phyloP scores from a whole-genome alignment of 1,139 yeast species.

The Blastobotrys arbuscula region DNA sequence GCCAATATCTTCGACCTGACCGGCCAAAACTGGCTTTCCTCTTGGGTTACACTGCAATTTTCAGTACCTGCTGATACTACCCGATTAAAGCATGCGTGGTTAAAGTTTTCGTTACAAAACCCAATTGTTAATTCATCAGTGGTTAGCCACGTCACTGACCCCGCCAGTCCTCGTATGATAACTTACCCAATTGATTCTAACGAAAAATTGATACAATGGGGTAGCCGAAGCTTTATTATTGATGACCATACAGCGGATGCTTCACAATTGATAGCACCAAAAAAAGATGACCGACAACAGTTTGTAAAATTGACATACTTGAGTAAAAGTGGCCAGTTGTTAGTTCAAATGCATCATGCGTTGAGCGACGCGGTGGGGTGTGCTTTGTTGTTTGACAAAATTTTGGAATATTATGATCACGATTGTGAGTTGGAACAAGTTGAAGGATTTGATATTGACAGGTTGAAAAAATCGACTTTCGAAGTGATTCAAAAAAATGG shows the following conservation, averaged over 20 bases:
- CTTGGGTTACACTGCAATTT: too few relatives aligned
- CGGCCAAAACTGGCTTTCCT: too few relatives aligned
- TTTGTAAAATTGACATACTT: neutral
- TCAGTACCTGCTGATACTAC: too few relatives aligned
- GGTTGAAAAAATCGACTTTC: neutral
- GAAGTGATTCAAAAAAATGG: neutral
- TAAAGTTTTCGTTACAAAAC: neutral
- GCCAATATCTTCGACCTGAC: too few relatives aligned
- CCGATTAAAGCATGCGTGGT: slow-evolving; percentile 29
- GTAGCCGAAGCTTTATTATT: neutral
- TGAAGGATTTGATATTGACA: neutral
- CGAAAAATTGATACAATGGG: neutral
- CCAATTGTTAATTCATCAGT: neutral
- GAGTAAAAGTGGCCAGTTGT: neutral
- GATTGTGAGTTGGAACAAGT: neutral
- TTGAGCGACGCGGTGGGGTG: neutral
- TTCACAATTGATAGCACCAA: neutral
- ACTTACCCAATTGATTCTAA: neutral
- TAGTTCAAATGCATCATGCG: neutral
- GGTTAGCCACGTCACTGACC: neutral
- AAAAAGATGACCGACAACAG: neutral
- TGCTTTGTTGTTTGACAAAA: neutral
- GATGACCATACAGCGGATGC: neutral
- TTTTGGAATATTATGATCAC: neutral
- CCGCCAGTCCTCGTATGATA: neutral